Evolutionary conservation across 352 stramenopile species (phyloP).

Genomic region (Globisporangium abappressorium): DNA sequence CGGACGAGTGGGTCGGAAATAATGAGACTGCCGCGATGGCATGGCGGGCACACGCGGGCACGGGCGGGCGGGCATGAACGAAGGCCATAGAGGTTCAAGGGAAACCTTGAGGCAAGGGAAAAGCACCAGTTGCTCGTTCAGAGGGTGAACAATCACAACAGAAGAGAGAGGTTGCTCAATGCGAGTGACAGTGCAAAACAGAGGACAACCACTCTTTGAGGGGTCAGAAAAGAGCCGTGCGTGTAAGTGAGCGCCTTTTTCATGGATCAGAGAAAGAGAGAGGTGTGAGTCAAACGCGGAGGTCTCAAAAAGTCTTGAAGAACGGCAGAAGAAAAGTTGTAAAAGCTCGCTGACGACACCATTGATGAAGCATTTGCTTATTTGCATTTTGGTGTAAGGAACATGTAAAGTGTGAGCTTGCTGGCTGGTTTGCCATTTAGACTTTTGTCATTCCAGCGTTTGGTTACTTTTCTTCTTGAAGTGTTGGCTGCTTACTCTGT

Average conservation of each 20-base stretch:
- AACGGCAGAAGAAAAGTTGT: background rate
- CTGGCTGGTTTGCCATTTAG: too few relatives aligned
- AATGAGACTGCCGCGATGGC: background rate
- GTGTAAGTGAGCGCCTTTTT: background rate
- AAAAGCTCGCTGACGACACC: background rate
- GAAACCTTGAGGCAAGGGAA: background rate
- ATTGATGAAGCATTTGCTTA: background rate
- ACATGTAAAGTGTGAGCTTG: too few relatives aligned
- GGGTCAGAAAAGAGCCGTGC: background rate
- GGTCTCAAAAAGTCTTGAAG: background rate
- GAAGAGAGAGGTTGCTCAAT: background rate
- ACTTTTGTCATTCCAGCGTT: background rate
- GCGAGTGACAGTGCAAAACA: background rate
- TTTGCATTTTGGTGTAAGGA: too few relatives aligned
- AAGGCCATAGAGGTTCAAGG: background rate
- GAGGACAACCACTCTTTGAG: background rate
- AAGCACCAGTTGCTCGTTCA: background rate
- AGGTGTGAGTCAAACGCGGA: background rate
- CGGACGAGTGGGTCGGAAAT: slow-evolving; percentile 1
- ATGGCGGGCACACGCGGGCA: background rate
- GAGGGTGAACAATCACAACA: background rate
- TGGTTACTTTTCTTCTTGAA: slow-evolving; percentile 9
- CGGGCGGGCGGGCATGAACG: background rate
- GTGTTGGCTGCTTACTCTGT: background rate
- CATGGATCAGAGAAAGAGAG: slow-evolving; percentile 1